Evolutionary conservation across 108 stramenopile species (phyloP).

Genomic region (Schizochytrium sp.): DNA sequence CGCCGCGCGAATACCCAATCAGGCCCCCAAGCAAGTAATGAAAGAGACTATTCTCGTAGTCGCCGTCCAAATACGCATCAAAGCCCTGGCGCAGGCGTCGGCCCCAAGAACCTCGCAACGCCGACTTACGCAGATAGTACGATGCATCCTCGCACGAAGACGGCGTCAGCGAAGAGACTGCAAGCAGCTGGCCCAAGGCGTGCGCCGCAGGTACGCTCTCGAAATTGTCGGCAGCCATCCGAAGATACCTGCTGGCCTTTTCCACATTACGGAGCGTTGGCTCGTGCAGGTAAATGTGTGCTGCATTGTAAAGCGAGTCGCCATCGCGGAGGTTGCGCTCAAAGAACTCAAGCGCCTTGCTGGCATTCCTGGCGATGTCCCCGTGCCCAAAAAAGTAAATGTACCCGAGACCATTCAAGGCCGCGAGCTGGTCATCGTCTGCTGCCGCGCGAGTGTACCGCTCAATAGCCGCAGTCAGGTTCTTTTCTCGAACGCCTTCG

Average conservation of each 20-base stretch:
- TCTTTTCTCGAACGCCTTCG: conserved; percentile 23
- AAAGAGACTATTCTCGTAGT: neutral
- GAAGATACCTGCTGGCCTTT: neutral
- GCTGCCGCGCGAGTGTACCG: conserved; percentile 17
- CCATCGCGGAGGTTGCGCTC: conserved; percentile 4
- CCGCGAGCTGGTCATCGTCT: neutral
- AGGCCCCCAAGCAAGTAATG: neutral
- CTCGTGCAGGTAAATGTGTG: conserved; percentile 18
- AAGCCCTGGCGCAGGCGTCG: conserved; percentile 2
- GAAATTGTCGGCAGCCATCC: conserved; percentile 12
- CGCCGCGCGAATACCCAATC: neutral
- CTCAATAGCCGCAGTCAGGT: conserved; percentile 1
- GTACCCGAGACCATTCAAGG: conserved; percentile 34
- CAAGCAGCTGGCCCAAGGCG: neutral
- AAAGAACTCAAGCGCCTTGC: conserved; percentile 27
- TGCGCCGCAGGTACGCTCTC: conserved; percentile 13
- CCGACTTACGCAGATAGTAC: neutral
- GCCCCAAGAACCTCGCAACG: neutral
- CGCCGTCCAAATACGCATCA: neutral
- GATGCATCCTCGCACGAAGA: neutral
- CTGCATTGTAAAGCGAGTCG: conserved; percentile 35
- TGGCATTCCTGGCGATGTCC: conserved; percentile 1
- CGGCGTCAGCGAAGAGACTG: neutral
- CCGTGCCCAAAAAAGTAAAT: conserved; percentile 33
- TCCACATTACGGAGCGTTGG: neutral